Base-by-base conservation (phyloP, 352 stramenopile species). In the Pythium coloratum region DNA sequence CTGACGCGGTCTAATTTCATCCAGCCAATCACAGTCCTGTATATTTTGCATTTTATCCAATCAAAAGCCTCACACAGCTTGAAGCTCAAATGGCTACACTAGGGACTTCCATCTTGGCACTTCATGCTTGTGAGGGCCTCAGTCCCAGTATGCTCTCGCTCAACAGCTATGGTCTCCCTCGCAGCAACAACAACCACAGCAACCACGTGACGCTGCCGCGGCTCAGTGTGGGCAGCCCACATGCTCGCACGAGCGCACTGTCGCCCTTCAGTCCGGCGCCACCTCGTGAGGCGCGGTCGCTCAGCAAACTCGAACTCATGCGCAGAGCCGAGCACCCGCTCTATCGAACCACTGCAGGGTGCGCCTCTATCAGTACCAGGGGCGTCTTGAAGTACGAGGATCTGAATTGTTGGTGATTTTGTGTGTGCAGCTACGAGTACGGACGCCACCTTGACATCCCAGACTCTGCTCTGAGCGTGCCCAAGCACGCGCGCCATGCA, bases 311-410 rank as follows among this genome's bases (percentile, higher is more conserved):
- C 32, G 80, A 88, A 46, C 55, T 86, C 54, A 62, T 84, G 56
- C 79, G 79, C 1, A 44, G 53, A 2, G 38, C 54, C 3, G 64
- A 65, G 6, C 80, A 90, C 58, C 82, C 80, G 33, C 71, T 89
- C 53, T 90, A 85, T 55, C 76, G 75, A 49, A 90, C 82, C 5
- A 90, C 82, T 12, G 61, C 80, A 3, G 77, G 78, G 76, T 81
- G 47, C 12, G 63, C 47, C 30, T 7, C 30, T 18, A 13, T 3
- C 18, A 9, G 12, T 36, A 20, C 33, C 13, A n/a, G 16, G n/a
- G 28, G 40, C 6, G 36, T 40, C n/a, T 40, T 12, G 34, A 40
- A 40, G 34, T 40, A 40, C 34, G 9, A 30, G 28, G 28, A 30
- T 30, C 38, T 46, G 14, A 54, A 33, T 12, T 16, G 6, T 16